phyloP scores from a whole-genome alignment of 257 asterid genomes.

The Jasminum sambac region DNA sequence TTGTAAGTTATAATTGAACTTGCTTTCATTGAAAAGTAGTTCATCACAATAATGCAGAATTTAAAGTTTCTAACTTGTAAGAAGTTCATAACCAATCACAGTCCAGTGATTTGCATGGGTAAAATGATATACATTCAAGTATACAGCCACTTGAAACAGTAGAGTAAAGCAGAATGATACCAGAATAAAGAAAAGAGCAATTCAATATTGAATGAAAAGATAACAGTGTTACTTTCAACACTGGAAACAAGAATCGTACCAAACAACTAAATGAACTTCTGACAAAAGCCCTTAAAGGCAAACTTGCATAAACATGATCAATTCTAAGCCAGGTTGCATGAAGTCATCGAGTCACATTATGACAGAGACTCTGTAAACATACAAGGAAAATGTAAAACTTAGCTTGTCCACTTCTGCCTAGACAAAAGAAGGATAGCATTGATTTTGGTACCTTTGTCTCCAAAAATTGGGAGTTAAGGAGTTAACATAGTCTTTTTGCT shows the following conservation, averaged over 20 bases:
- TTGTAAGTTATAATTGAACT: neutral
- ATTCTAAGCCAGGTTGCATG: neutral
- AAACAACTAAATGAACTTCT: neutral
- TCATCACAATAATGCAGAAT: neutral
- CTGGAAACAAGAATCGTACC: neutral
- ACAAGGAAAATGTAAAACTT: neutral
- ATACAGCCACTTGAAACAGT: too few species aligned
- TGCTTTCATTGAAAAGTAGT: neutral
- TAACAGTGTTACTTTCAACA: neutral
- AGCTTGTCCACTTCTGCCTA: neutral
- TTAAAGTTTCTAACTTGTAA: neutral
- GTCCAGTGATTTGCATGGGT: too few species aligned
- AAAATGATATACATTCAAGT: too few species aligned
- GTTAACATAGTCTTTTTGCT: conserved; percentile 25
- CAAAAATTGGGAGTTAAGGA: conserved; percentile 29
- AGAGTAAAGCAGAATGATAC: neutral
- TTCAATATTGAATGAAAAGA: neutral
- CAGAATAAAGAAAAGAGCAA: neutral
- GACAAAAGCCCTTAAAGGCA: neutral
- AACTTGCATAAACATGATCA: neutral
- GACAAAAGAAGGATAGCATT: neutral
- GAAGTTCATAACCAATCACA: neutral
- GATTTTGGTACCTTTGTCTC: conserved; percentile 21
- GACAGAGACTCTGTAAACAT: neutral
- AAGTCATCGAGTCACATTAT: neutral